Conservation (phyloP, 495 filamentous ascomycete species). For the Podospora tetraspora region DNA sequence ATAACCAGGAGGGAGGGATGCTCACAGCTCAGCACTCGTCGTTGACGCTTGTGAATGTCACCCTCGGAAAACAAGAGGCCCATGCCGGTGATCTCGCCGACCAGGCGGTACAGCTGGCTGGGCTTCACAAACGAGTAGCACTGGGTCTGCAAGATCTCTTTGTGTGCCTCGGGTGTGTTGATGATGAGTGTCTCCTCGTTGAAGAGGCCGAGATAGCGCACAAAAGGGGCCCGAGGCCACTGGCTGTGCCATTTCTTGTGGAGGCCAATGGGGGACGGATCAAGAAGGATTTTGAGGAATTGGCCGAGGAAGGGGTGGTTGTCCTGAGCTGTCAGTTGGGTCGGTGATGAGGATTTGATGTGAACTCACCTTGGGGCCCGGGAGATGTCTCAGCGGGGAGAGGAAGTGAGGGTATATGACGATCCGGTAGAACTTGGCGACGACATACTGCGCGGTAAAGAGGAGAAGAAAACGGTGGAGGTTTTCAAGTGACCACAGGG, state of each 20-base stretch:
- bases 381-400: constrained; percentile 9
- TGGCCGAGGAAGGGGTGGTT: not conserved
- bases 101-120: constrained; percentile 14
- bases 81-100: constrained; percentile 23
- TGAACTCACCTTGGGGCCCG: constrained; percentile 4
- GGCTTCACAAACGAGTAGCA: constrained; percentile 30
- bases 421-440: constrained; percentile 1
- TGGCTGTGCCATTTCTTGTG: not conserved
- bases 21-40: constrained; percentile 7
- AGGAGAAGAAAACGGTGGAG: not conserved
- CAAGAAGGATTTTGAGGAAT: not conserved
- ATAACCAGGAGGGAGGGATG: not conserved
- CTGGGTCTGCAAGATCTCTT: constrained; percentile 25
- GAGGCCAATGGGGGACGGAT: constrained; percentile 9
- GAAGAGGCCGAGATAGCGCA: constrained; percentile 24
- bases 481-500: not conserved
- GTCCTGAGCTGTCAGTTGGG: not conserved
- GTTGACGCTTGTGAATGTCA: constrained; percentile 24
- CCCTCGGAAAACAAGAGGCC: constrained; percentile 29
- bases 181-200: constrained; percentile 26
- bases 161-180: constrained; percentile 25
- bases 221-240: constrained; percentile 22
- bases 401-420: constrained; percentile 6
- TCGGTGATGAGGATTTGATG: not conserved
- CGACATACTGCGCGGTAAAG: constrained; percentile 1